These are phyloP conservation scores for Cornus suecica DNA, from an alignment of 148 eudicot genomes.

Conservation along the genomic window DNA sequence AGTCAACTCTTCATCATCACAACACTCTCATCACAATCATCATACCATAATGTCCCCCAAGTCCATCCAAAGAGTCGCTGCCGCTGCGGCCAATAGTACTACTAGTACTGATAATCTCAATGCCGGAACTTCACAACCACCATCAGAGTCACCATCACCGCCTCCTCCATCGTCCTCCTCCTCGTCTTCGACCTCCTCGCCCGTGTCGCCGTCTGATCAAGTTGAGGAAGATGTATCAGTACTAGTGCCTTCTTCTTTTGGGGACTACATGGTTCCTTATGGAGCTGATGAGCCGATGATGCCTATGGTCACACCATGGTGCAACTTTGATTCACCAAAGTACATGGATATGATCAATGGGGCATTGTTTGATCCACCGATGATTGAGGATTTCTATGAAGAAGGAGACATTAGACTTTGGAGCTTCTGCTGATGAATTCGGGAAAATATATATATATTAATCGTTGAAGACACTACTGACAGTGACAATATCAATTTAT, in stretches of 20 bases:
- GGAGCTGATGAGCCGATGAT: constrained; percentile 11
- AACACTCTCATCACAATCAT: background rate
- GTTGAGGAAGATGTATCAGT: constrained; percentile 31
- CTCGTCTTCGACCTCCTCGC: constrained; percentile 21
- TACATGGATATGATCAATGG: constrained; percentile 48
- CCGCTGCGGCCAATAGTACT: constrained; percentile 51
- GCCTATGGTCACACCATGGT: constrained; percentile 30
- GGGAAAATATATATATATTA: too few relatives aligned
- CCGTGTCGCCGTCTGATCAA: constrained; percentile 21
- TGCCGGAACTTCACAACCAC: too few relatives aligned
- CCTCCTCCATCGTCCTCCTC: constrained; percentile 12
- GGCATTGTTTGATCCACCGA: constrained; percentile 47
- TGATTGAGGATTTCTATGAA: constrained; percentile 47
- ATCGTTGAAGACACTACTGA: constrained; percentile 47
- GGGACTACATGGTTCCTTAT: constrained; percentile 1
- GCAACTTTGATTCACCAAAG: constrained; percentile 56
- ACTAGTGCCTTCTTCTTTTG: constrained; percentile 13
- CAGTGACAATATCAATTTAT: constrained; percentile 34
- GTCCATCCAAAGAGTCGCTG: constrained; percentile 66
- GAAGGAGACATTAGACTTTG: constrained; percentile 70
- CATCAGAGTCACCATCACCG: constrained; percentile 7
- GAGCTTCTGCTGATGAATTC: constrained; percentile 51
- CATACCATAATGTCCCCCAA: constrained; percentile 53
- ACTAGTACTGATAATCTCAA: too few relatives aligned
- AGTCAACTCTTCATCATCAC: constrained; percentile 1